Percentiles rank a stretch among this genome's conserved stretches.
phyloP scores from a whole-genome alignment of 345 rosid species.

The Salix caprea region DNA sequence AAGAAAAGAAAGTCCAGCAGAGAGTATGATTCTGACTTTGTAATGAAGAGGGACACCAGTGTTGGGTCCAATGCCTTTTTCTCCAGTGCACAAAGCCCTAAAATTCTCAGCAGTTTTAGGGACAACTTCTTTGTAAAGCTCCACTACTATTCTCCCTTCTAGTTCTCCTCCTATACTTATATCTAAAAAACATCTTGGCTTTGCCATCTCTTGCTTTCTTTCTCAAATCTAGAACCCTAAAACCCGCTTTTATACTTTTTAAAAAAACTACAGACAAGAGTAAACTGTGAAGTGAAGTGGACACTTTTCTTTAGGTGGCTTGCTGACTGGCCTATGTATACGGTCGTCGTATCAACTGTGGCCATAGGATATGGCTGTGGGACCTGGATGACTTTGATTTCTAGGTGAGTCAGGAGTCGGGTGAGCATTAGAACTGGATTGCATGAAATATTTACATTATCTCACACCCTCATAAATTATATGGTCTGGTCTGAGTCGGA shows the following conservation, averaged over 20 bases:
- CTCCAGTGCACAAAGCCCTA: slow-evolving; percentile 26
- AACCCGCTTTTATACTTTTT: neutral
- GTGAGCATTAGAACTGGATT: too few species aligned
- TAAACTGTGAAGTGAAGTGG: neutral
- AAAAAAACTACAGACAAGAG: neutral
- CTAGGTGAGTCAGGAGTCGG: neutral
- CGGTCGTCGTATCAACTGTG: neutral
- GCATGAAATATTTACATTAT: too few species aligned
- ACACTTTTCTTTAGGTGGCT: neutral
- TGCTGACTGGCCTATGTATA: too few species aligned
- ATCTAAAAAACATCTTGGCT: slow-evolving; percentile 11
- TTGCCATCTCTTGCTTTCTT: slow-evolving; percentile 3
- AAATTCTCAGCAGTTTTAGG: slow-evolving; percentile 24
- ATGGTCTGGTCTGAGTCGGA: too few species aligned
- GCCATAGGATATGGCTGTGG: neutral
- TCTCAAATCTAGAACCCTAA: neutral
- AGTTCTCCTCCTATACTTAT: slow-evolving; percentile 9
- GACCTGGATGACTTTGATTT: neutral
- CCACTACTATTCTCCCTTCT: slow-evolving; percentile 19
- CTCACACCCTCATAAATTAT: too few species aligned
- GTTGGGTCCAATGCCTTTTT: slow-evolving; percentile 22
- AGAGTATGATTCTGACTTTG: slow-evolving; percentile 5
- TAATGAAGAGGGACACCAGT: slow-evolving; percentile 22
- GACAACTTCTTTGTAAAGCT: slow-evolving; percentile 15
- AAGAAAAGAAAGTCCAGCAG: neutral